These are phyloP conservation scores for Arthrinium phaeospermum DNA, from an alignment of 2,329 filamentous ascomycete species.

Conservation along the genomic window DNA sequence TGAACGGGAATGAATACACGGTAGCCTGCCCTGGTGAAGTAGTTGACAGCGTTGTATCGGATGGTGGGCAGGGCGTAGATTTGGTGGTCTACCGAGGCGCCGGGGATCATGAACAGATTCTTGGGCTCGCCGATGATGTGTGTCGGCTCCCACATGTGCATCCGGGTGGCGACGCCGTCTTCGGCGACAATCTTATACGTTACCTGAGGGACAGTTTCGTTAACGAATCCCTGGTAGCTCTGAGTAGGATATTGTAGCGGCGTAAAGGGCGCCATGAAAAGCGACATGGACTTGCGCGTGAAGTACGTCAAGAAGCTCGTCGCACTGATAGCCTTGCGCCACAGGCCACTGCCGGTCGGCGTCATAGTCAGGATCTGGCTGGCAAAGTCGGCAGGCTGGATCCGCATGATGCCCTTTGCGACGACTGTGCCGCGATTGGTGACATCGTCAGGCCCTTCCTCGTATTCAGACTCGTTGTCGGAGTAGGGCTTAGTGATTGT, in stretches of 20 bases:
- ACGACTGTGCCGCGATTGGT: constrained; percentile 51
- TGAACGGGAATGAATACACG: constrained; percentile 63
- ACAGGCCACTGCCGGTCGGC: constrained; percentile 52
- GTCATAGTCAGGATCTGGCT: constrained; percentile 61
- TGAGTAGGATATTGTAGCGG: constrained; percentile 60
- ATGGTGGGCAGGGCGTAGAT: constrained; percentile 69
- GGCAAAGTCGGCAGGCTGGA: constrained; percentile 58
- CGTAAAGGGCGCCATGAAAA: constrained; percentile 61
- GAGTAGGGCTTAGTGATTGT: constrained; percentile 53
- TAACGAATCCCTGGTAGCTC: constrained; percentile 56
- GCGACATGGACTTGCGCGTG: constrained; percentile 55
- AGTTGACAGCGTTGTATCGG: constrained; percentile 66
- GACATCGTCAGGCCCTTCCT: constrained; percentile 41
- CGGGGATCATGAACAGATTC: constrained; percentile 66
- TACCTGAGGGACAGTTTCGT: constrained; percentile 52
- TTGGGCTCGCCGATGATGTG: constrained; percentile 44
- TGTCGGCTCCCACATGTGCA: constrained; percentile 64
- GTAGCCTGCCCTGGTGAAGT: constrained; percentile 66
- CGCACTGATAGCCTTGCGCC: constrained; percentile 51
- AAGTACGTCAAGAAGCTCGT: constrained; percentile 62
- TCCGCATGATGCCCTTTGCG: constrained; percentile 65
- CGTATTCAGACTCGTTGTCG: constrained; percentile 32
- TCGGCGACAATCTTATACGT: constrained; percentile 54
- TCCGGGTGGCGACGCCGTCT: constrained; percentile 57
- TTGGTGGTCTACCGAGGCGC: constrained; percentile 67